phyloP scores from a whole-genome alignment of 768 basidiomycete genomes.

The Tricholoma sp. region DNA sequence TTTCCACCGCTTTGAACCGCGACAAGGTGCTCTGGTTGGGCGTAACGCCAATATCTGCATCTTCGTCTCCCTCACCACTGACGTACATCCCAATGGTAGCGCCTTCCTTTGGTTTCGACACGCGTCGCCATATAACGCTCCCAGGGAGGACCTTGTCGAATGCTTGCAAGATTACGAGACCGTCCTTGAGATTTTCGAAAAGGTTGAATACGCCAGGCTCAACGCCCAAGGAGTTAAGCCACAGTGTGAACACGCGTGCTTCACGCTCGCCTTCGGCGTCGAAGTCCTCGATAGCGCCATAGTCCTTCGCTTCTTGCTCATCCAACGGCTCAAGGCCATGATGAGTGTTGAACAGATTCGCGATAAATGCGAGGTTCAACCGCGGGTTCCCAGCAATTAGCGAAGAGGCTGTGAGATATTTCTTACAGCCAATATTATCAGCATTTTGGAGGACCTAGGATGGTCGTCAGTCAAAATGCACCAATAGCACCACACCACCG shows the following conservation, averaged over 20 bases:
- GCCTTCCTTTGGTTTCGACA: slow-evolving; percentile 87
- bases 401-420: slow-evolving; percentile 90
- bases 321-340: slow-evolving; percentile 94
- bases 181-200: slow-evolving; percentile 94
- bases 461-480: background rate
- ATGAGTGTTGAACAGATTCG: slow-evolving; percentile 97
- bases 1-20: slow-evolving; percentile 96
- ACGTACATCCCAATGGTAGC: slow-evolving; percentile 37
- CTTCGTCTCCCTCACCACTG: slow-evolving; percentile 55
- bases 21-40: slow-evolving; percentile 84
- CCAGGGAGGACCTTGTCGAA: slow-evolving; percentile 96
- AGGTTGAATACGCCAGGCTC: slow-evolving; percentile 96
- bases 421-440: slow-evolving; percentile 88
- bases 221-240: slow-evolving; percentile 96
- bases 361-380: slow-evolving; percentile 96
- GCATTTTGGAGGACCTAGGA: slow-evolving; percentile 85
- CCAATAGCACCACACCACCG: background rate
- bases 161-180: slow-evolving; percentile 86
- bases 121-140: slow-evolving; percentile 89
- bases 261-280: slow-evolving; percentile 99
- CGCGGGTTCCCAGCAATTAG: slow-evolving; percentile 94
- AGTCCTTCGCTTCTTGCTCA: slow-evolving; percentile 89
- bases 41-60: slow-evolving; percentile 76
- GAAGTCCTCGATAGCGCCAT: slow-evolving; percentile 90
- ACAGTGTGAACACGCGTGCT: slow-evolving; percentile 95